phyloP scores from a whole-genome alignment of 148 eudicot genomes.

The Spergularia bocconei region DNA sequence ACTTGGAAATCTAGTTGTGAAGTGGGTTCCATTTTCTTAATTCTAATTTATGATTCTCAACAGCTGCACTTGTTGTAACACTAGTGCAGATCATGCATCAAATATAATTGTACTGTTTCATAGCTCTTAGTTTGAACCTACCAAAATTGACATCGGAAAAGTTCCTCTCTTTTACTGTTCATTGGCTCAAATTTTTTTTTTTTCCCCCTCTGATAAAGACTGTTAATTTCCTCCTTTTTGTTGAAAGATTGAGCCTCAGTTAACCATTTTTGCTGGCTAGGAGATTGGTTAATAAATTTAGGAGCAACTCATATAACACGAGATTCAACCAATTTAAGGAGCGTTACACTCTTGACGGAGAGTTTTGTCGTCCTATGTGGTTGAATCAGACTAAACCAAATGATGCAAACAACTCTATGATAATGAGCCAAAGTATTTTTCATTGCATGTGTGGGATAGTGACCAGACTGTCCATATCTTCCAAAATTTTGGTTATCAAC shows the following conservation, averaged over 20 bases:
- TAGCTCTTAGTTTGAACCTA: not conserved
- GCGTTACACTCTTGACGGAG: too few species aligned
- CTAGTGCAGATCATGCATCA: not conserved
- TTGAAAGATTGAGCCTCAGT: too few species aligned
- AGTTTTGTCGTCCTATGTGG: too few species aligned
- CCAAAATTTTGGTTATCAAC: not conserved
- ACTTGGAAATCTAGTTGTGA: not conserved
- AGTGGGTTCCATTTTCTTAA: constrained; percentile 15
- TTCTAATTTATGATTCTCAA: constrained; percentile 18
- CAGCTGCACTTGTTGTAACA: constrained; percentile 11
- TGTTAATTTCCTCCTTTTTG: not conserved
- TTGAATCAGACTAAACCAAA: too few species aligned
- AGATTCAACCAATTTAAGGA: too few species aligned
- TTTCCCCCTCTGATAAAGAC: not conserved
- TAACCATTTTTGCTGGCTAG: too few species aligned
- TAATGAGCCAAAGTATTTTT: constrained; percentile 6
- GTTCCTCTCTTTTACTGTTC: not conserved
- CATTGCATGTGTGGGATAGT: constrained; percentile 15
- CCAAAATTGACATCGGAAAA: not conserved
- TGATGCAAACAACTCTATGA: too few species aligned
- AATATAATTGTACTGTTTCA: not conserved
- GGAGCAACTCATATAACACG: too few species aligned
- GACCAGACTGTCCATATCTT: constrained; percentile 16
- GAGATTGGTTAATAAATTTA: too few species aligned
- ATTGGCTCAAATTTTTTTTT: not conserved